Percentiles rank a stretch among this genome's conserved stretches.
These are phyloP conservation scores for Senna tora DNA, from an alignment of 306 rosid genomes.

Conservation along the genomic window DNA sequence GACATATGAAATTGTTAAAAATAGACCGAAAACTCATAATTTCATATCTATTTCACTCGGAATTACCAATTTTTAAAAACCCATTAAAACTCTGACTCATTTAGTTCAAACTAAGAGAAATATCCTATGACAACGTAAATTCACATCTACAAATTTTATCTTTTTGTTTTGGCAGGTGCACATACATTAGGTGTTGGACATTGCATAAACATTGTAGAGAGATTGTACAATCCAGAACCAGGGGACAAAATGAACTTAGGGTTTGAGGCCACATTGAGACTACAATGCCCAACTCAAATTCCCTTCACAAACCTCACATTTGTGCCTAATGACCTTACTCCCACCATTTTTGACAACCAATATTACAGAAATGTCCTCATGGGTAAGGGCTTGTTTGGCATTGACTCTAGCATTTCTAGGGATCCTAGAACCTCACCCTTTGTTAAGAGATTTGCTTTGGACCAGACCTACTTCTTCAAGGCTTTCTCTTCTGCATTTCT, in stretches of 20 bases:
- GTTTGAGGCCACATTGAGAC: slow-evolving; percentile 36
- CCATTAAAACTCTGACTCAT: no score
- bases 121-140: no score
- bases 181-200: slow-evolving; percentile 57
- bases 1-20: no score
- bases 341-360: slow-evolving; percentile 44
- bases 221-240: slow-evolving; percentile 36
- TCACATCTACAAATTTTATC: no score
- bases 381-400: slow-evolving; percentile 49
- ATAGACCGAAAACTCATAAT: no score
- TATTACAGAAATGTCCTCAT: slow-evolving; percentile 42
- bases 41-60: no score
- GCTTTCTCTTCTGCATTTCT: slow-evolving; percentile 57
- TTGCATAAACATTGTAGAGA: slow-evolving; percentile 46
- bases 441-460: slow-evolving; percentile 43
- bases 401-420: slow-evolving; percentile 46
- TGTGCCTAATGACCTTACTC: slow-evolving; percentile 45
- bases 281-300: slow-evolving; percentile 41
- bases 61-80: no score
- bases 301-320: slow-evolving; percentile 49
- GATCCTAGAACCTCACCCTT: slow-evolving; percentile 49
- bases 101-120: no score
- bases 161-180: slow-evolving; percentile 45
- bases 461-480: slow-evolving; percentile 45
- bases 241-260: slow-evolving; percentile 29